Evolutionary conservation across 768 basidiomycete genomes (phyloP).

Genomic region (Lactarius hengduanensis): DNA sequence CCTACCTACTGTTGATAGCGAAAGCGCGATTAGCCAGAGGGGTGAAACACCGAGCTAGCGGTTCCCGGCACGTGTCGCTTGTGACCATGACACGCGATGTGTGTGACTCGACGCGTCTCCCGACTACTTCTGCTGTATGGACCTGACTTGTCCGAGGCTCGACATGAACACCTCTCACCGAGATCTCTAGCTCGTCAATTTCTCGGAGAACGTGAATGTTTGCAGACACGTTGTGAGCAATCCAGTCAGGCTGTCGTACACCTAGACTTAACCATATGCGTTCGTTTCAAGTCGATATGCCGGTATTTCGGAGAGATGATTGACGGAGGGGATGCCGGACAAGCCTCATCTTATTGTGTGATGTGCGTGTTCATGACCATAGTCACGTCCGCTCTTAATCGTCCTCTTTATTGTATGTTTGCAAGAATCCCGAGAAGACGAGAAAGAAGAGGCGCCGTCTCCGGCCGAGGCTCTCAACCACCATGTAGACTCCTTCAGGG

Average conservation of each 20-base stretch:
- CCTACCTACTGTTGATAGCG: too few relatives aligned
- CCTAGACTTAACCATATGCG: not conserved
- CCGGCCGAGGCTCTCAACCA: slow-evolving; percentile 37
- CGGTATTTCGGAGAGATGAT: slow-evolving; percentile 77
- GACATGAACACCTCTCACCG: slow-evolving; percentile 29
- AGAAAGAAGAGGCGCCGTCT: slow-evolving; percentile 50
- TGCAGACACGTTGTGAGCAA: slow-evolving; percentile 72
- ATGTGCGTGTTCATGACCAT: slow-evolving; percentile 47
- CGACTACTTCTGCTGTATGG: slow-evolving; percentile 49
- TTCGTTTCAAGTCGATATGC: slow-evolving; percentile 57
- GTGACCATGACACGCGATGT: not conserved
- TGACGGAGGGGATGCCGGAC: slow-evolving; percentile 45
- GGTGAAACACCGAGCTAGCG: too few relatives aligned
- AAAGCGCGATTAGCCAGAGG: too few relatives aligned
- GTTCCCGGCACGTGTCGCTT: not conserved
- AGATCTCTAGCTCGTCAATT: slow-evolving; percentile 43
- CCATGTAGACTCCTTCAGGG: slow-evolving; percentile 22
- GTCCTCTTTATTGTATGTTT: slow-evolving; percentile 48
- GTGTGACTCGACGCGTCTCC: not conserved
- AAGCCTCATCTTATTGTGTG: slow-evolving; percentile 69
- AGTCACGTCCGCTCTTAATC: not conserved
- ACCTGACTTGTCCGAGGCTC: not conserved
- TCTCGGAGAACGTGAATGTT: slow-evolving; percentile 54
- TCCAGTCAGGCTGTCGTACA: not conserved
- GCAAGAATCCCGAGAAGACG: slow-evolving; percentile 74